Conservation (phyloP, 179 eudicot species). For the Silene coronaria region DNA sequence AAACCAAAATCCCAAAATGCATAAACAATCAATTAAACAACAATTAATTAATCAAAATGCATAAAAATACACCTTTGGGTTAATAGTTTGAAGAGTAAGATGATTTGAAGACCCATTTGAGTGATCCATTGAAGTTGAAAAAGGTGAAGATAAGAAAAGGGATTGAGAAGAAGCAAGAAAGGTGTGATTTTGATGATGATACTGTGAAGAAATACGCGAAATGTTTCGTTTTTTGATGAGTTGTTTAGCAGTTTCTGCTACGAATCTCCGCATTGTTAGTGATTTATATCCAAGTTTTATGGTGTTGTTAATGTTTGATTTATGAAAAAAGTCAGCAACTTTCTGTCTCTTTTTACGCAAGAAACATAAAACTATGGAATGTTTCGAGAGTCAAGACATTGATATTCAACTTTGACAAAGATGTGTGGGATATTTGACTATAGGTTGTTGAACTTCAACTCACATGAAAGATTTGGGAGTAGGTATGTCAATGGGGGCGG, state of each 20-base stretch:
- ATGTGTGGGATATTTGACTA: too few species aligned
- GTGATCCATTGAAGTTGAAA: constrained; percentile 34
- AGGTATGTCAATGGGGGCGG: too few species aligned
- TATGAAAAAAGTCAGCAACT: constrained; percentile 5
- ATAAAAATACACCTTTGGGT: constrained; percentile 52
- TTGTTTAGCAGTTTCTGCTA: constrained; percentile 36
- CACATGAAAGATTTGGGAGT: too few species aligned
- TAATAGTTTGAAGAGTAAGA: constrained; percentile 44
- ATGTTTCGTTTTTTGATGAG: constrained; percentile 20
- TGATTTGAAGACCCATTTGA: constrained; percentile 34
- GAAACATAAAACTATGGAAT: background rate
- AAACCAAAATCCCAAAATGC: background rate
- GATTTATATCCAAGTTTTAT: background rate
- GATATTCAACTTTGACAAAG: background rate
- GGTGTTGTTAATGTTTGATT: background rate
- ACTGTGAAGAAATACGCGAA: background rate
- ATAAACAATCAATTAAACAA: background rate
- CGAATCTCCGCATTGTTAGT: constrained; percentile 50
- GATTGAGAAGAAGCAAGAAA: constrained; percentile 9
- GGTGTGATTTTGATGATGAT: constrained; percentile 1
- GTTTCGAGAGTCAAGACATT: background rate
- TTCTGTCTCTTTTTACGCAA: constrained; percentile 8
- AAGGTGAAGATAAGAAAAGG: constrained; percentile 22
- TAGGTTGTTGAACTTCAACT: too few species aligned
- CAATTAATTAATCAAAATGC: constrained; percentile 10